A percentile compares a stretch with the other conserved stretches of the same genome.
Conservation (phyloP, 805 yeast species). For the Candida michaelii region DNA sequence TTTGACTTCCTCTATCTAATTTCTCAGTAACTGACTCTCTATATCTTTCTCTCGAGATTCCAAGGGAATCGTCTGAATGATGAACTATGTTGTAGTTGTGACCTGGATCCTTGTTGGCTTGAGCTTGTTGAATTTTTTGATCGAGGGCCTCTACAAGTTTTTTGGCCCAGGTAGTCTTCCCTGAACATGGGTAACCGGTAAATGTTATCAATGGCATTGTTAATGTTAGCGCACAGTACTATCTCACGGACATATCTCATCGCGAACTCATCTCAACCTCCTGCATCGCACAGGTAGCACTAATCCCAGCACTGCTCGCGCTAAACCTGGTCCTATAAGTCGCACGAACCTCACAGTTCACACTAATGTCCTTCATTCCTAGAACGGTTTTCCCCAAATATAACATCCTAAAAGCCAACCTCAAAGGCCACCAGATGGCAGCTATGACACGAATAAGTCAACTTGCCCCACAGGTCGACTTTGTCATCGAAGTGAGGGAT, state of each 20-base stretch:
- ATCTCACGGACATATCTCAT: too few relatives aligned
- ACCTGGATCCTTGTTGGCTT: slow-evolving; percentile 45
- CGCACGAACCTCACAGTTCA: too few relatives aligned
- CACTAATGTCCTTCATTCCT: slow-evolving; percentile 56
- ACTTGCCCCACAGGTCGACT: slow-evolving; percentile 75
- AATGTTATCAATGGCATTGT: slow-evolving; percentile 81
- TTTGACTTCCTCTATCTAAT: slow-evolving; percentile 76
- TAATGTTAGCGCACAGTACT: too few relatives aligned
- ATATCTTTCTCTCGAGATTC: slow-evolving; percentile 68
- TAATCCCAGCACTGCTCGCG: too few relatives aligned
- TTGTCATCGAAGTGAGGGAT: slow-evolving; percentile 84
- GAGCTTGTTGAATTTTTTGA: slow-evolving; percentile 39
- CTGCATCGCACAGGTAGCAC: too few relatives aligned
- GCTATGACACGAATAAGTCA: slow-evolving; percentile 69
- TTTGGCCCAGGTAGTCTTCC: slow-evolving; percentile 75
- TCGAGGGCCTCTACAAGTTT: slow-evolving; percentile 52
- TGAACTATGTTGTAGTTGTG: slow-evolving; percentile 59
- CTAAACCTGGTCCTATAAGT: too few relatives aligned
- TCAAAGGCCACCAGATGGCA: slow-evolving; percentile 87
- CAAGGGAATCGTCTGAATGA: slow-evolving; percentile 77
- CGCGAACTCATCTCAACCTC: too few relatives aligned
- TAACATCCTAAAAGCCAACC: slow-evolving; percentile 68
- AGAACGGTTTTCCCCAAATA: slow-evolving; percentile 72
- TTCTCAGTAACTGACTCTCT: slow-evolving; percentile 75
- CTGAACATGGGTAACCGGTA: slow-evolving; percentile 84